Evolutionary conservation across 1,284 basidiomycete species (phyloP).

Genomic region (Stereum hirsutum): DNA sequence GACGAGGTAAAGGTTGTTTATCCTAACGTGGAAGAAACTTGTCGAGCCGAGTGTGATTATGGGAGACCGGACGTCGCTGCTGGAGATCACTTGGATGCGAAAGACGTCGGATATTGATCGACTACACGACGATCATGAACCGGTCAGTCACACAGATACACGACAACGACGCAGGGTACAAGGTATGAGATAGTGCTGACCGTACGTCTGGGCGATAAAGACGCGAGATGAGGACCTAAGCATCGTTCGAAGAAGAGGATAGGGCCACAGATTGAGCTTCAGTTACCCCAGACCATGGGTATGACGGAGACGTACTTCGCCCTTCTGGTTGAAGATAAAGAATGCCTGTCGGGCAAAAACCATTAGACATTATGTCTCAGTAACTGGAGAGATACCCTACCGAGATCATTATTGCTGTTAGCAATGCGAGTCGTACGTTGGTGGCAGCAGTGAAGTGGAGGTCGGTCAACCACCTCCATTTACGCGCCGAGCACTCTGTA

Average conservation of each 20-base stretch:
- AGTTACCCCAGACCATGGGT: too few species aligned
- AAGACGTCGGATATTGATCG: constrained; percentile 98
- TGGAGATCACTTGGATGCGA: constrained; percentile 96
- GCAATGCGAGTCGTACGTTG: too few species aligned
- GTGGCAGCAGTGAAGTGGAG: too few species aligned
- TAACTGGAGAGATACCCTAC: too few species aligned
- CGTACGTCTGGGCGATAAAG: constrained; percentile 92
- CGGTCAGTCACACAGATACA: too few species aligned
- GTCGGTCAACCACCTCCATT: too few species aligned
- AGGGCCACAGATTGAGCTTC: constrained; percentile 1
- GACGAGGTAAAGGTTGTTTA: constrained; percentile 92
- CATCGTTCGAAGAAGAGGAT: constrained; percentile 2
- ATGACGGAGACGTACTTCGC: constrained; percentile 84
- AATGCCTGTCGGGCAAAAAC: constrained; percentile 55
- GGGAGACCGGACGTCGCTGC: constrained; percentile 92
- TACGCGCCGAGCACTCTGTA: too few species aligned
- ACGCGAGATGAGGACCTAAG: constrained; percentile 86
- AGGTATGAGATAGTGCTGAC: constrained; percentile 34
- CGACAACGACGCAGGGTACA: too few species aligned
- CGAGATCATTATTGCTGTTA: constrained; percentile 7
- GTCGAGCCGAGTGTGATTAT: constrained; percentile 97
- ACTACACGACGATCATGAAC: constrained; percentile 35
- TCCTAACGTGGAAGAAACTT: constrained; percentile 93
- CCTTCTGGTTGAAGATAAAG: constrained; percentile 98
- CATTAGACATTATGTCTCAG: neutral